Base-by-base conservation (phyloP, 352 stramenopile genomes). In the Pythium plurisporium region DNA sequence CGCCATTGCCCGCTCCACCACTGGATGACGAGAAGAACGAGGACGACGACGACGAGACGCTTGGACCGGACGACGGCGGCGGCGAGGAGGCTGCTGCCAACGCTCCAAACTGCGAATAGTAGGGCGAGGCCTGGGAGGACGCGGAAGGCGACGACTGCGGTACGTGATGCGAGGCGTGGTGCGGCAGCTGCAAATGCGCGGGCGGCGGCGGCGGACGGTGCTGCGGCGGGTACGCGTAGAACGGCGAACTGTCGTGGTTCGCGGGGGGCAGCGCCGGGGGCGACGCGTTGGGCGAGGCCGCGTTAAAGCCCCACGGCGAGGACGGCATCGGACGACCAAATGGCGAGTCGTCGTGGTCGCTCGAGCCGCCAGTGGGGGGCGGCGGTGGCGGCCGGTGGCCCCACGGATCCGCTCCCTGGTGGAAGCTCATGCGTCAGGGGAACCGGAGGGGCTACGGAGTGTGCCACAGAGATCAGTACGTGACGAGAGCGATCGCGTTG, bases 321-420 rank as follows among this genome's bases (percentile, higher is more conserved):
- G 55, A 63, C 12, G 46, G 38, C 26, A 25, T 31, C 15, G 56
- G 10, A 6, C 46, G 31, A 17, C 38, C 45, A 22, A 64, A 64
- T 15, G 56, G 26, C 14, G 45, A 15, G 47, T 64, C 56, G 30
- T 58, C 56, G 47, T 8, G 40, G 38, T 62, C 54, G 54, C 33
- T 26, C 10, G 19, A 5, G 1, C 27, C 29, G 17, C 44, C 44
- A 33, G 12, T 31, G n/a, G 44, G 10, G 22, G 53, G 54, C 7
- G 56, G 56, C 12, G 56, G 56, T 33, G 56, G 56, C 14, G 56
- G 34, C 19, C 38, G 47, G 10, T 31, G 47, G 46, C 56, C 56
- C 56, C 56, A 64, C 30, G 47, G 56, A 23, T 64, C 56, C n/a
- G 47, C 56, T n/a, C 45, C 45, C 19, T 57, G 56, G 31, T 64